Base-by-base conservation (phyloP, 805 yeast genomes). In the Lachancea waltii region DNA sequence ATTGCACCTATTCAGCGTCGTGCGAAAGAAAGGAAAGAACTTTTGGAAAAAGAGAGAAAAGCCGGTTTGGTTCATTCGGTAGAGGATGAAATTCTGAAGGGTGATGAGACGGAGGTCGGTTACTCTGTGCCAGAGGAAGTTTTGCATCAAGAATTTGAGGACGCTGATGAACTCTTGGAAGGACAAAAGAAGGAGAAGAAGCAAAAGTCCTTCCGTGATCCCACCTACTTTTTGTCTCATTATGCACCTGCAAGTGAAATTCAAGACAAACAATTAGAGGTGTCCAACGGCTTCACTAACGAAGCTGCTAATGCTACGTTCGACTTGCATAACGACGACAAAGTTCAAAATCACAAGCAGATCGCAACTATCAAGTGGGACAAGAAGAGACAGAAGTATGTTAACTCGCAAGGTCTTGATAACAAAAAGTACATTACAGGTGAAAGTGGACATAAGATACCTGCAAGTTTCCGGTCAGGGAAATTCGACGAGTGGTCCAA, bases 401-500 rank as follows among this genome's bases (percentile, higher is more conserved):
- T 89, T 55, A 85, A 85, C 58, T 70, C 85, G 14, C 79, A 75
- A 52, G 85, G 92, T 46, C 68, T 80, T 15, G 95, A 85, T 54
- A 62, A 62, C 33, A 75, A 81, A 63, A 89, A 85, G 64, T 90
- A 72, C 63, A 92, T 92, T 53, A 81, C 86, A 47, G 95, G 97
- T 45, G 99, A 92, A 60, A 81, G 85, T 60, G 99, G 99, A 6
- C 87, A 82, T 51, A 77, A 75, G 57, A 77, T 92, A 34, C 96
- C 97, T 5, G 97, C 98, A 1, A 73, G 92, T 10, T 86, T 79
- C 65, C 73, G 85, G 55, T 79, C 95, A 2, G 99, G 99, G 32
- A 78, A 85, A 48, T 92, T 77, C 54, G 97, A 89, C 39, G 81
- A 80, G 30, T 92, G 99, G 99, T 83, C 83, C 57, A 72, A 78